Evolutionary conservation across 2,329 filamentous ascomycete genomes (phyloP).

Genomic region (Nemania sp.): DNA sequence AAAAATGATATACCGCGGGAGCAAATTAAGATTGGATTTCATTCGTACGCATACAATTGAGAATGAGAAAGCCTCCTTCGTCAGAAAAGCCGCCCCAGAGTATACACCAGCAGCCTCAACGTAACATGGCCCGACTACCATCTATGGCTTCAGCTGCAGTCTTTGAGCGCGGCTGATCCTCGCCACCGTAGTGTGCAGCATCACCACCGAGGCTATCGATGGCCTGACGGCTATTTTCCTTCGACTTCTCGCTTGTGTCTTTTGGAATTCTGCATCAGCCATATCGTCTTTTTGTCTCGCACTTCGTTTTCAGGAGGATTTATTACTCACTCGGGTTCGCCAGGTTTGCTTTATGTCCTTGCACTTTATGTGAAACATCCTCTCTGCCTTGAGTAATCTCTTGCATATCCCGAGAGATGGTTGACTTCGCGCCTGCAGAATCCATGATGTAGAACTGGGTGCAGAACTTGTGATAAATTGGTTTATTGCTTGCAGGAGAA

Average conservation of each 20-base stretch:
- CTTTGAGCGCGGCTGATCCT: slow-evolving; percentile 58
- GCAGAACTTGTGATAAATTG: neutral
- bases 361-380: slow-evolving; percentile 44
- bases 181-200: slow-evolving; percentile 56
- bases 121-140: slow-evolving; percentile 52
- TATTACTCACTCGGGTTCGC: slow-evolving; percentile 59
- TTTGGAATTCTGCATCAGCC: slow-evolving; percentile 10
- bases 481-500: neutral
- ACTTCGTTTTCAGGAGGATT: neutral
- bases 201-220: slow-evolving; percentile 59
- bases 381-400: slow-evolving; percentile 53
- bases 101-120: slow-evolving; percentile 19
- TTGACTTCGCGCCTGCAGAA: slow-evolving; percentile 55
- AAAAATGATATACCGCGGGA: neutral
- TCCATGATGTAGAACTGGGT: slow-evolving; percentile 44
- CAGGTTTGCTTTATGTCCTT: slow-evolving; percentile 61
- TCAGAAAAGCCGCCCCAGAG: neutral
- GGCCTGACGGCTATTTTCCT: slow-evolving; percentile 57
- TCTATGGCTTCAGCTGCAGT: slow-evolving; percentile 55
- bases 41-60: too few species aligned
- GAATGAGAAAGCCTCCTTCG: too few species aligned
- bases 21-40: neutral
- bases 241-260: slow-evolving; percentile 60
- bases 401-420: slow-evolving; percentile 57
- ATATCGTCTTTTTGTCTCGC: too few species aligned